A percentile compares a stretch with the other conserved stretches of the same genome.
These are phyloP conservation scores for Mycena leptocephala DNA, from an alignment of 768 basidiomycete genomes.

Conservation along the genomic window DNA sequence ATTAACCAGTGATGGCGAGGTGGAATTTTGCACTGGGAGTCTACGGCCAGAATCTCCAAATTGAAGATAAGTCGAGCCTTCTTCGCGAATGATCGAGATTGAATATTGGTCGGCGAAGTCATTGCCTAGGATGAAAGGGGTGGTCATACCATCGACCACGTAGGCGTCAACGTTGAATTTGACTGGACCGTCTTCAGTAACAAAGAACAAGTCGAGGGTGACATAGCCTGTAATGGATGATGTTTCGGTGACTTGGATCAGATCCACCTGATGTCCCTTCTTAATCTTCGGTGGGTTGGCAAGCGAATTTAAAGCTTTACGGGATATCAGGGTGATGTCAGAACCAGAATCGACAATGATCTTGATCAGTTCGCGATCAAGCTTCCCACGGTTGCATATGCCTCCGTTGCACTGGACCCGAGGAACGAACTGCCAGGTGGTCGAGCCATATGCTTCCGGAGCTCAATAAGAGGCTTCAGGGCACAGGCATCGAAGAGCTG, in stretches of 20 bases:
- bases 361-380: background rate
- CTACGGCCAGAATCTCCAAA: background rate
- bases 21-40: background rate
- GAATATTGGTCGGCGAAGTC: slow-evolving; percentile 50
- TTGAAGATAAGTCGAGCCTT: background rate
- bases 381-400: slow-evolving; percentile 30
- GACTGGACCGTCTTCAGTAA: slow-evolving; percentile 40
- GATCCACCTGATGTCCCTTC: slow-evolving; percentile 45
- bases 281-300: slow-evolving; percentile 36
- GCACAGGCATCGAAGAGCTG: background rate
- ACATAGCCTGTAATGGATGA: slow-evolving; percentile 48
- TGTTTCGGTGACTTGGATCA: slow-evolving; percentile 50
- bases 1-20: background rate
- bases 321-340: slow-evolving; percentile 54
- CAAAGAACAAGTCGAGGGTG: slow-evolving; percentile 40
- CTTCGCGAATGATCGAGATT: slow-evolving; percentile 42
- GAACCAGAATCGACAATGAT: slow-evolving; percentile 50
- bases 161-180: slow-evolving; percentile 47
- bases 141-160: slow-evolving; percentile 46
- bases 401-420: slow-evolving; percentile 39
- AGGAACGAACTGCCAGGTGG: slow-evolving; percentile 50
- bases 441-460: slow-evolving; percentile 36
- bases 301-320: slow-evolving; percentile 12
- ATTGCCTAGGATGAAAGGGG: slow-evolving; percentile 48
- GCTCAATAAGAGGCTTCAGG: slow-evolving; percentile 17